Percentiles rank a stretch among this genome's conserved stretches.
phyloP scores from a whole-genome alignment of 805 yeast genomes.

The Yamadazyma nakazawae region DNA sequence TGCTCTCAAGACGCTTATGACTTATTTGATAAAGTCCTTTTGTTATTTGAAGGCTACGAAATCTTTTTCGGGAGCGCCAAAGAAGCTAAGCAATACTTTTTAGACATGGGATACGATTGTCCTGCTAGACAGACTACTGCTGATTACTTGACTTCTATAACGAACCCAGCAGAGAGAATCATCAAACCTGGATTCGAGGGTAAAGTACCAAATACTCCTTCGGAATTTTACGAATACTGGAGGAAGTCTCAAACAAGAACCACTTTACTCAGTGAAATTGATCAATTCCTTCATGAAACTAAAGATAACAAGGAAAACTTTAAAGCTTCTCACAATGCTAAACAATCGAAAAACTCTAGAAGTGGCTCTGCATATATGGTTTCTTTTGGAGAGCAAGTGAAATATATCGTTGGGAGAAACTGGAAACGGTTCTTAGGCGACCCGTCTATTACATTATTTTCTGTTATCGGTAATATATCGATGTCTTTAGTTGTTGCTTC shows the following conservation, averaged over 20 bases:
- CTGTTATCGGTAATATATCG: conserved; percentile 49
- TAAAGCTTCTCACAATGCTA: conserved; percentile 27
- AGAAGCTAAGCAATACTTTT: conserved; percentile 48
- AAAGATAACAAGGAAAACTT: conserved; percentile 18
- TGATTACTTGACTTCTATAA: conserved; percentile 63
- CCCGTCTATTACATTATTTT: conserved; percentile 50
- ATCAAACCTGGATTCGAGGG: conserved; percentile 47
- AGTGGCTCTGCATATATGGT: conserved; percentile 35
- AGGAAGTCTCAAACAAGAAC: conserved; percentile 49
- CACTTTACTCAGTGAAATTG: conserved; percentile 39
- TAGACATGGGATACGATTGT: conserved; percentile 59
- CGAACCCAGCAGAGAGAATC: conserved; percentile 62
- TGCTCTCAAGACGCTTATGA: conserved; percentile 49
- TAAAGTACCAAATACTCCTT: conserved; percentile 54
- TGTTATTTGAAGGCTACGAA: conserved; percentile 47
- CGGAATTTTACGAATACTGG: conserved; percentile 60
- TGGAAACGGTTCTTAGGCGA: conserved; percentile 55
- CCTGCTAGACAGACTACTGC: conserved; percentile 66
- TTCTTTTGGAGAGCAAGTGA: conserved; percentile 49
- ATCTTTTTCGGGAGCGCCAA: conserved; percentile 44
- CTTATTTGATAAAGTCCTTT: conserved; percentile 45
- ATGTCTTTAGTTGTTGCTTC: conserved; percentile 63
- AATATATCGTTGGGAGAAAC: conserved; percentile 53
- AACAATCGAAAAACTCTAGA: conserved; percentile 39
- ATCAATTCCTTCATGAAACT: conserved; percentile 32